Evolutionary conservation across 306 rosid species (phyloP).

Genomic region (Acacia confusa): DNA sequence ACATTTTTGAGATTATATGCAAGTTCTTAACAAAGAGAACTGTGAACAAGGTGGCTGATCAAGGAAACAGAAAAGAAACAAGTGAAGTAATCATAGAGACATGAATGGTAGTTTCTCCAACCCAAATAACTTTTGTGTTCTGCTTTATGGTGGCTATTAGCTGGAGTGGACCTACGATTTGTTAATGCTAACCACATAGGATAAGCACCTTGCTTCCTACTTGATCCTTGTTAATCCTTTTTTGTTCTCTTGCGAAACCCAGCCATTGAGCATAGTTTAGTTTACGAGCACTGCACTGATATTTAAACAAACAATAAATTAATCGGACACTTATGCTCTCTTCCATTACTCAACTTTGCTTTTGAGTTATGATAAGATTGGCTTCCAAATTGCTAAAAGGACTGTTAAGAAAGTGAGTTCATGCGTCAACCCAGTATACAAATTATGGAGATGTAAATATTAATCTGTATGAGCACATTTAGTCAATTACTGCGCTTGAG

Average conservation of each 20-base stretch:
- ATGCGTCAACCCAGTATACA: background rate
- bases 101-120: conserved; percentile 36
- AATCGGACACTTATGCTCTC: background rate
- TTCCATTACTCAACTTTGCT: background rate
- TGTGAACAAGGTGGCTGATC: background rate
- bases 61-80: conserved; percentile 20
- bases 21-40: background rate
- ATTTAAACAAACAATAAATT: background rate
- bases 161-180: conserved; percentile 51
- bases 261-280: background rate
- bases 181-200: conserved; percentile 33
- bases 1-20: background rate
- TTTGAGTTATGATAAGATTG: background rate
- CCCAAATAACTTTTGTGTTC: conserved; percentile 22
- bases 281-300: background rate
- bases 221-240: background rate
- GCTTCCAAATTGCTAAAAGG: background rate
- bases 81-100: conserved; percentile 19
- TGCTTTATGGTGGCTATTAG: conserved; percentile 36
- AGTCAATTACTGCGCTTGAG: conserved; percentile 16
- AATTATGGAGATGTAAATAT: background rate
- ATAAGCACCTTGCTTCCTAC: conserved; percentile 1
- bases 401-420: background rate
- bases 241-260: conserved; percentile 14
- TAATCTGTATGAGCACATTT: background rate